Evolutionary conservation across 139 green algal species (phyloP).

Genomic region (Chlorella sp.): DNA sequence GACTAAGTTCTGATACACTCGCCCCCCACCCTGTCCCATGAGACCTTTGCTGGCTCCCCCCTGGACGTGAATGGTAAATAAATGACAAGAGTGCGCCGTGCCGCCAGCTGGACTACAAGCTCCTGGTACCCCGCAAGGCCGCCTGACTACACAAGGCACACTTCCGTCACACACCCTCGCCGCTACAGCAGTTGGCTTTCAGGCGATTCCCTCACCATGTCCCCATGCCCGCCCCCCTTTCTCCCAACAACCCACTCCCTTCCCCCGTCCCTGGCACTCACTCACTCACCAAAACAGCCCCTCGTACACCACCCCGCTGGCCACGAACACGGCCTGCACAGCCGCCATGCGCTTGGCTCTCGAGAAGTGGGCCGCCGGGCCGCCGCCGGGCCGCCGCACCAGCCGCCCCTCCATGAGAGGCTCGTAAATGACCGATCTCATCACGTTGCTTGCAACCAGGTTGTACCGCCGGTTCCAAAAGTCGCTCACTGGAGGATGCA

Average conservation of each 20-base stretch:
- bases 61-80: no score
- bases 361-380: not conserved
- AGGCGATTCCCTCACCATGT: no score
- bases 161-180: no score
- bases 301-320: not conserved
- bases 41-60: no score
- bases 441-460: not conserved
- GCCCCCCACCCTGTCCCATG: no score
- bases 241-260: not conserved
- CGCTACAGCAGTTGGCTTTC: no score
- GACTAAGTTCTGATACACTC: no score
- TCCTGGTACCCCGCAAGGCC: no score
- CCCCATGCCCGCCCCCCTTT: not conserved
- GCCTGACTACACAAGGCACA: no score
- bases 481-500: not conserved
- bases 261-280: not conserved
- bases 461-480: constrained; percentile 17
- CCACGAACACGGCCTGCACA: not conserved
- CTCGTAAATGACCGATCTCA: not conserved
- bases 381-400: not conserved
- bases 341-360: not conserved
- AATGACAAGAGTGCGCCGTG: no score
- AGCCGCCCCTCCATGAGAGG: constrained; percentile 16
- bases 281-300: constrained; percentile 1
- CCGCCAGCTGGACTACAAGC: no score